Conservation (phyloP, 495 filamentous ascomycete genomes). For the Xylaria scruposa region DNA sequence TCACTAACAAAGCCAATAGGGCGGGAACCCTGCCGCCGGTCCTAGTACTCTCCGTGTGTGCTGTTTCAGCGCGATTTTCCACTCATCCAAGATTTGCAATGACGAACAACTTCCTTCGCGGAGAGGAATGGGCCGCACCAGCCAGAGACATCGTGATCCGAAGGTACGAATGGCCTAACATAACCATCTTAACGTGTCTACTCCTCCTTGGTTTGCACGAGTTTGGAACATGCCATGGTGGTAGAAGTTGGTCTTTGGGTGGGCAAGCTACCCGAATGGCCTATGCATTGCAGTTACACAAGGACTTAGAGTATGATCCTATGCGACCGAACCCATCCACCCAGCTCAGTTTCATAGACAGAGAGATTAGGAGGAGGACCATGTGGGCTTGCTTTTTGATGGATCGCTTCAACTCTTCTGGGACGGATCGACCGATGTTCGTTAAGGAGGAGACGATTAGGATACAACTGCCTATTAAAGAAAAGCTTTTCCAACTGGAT, state of each 20-base stretch:
- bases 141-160: slow-evolving; percentile 84
- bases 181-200: slow-evolving; percentile 90
- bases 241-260: slow-evolving; percentile 92
- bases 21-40: slow-evolving; percentile 75
- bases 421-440: slow-evolving; percentile 92
- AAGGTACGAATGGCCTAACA: slow-evolving; percentile 92
- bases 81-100: slow-evolving; percentile 85
- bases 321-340: slow-evolving; percentile 68
- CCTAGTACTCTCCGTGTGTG: slow-evolving; percentile 88
- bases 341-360: slow-evolving; percentile 86
- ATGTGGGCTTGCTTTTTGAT: slow-evolving; percentile 99
- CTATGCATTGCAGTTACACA: slow-evolving; percentile 91
- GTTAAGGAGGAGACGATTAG: slow-evolving; percentile 87
- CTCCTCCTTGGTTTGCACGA: slow-evolving; percentile 90
- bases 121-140: slow-evolving; percentile 85
- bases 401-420: slow-evolving; percentile 97
- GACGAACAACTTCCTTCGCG: slow-evolving; percentile 86
- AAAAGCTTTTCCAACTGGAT: slow-evolving; percentile 88
- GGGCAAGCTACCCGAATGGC: slow-evolving; percentile 97
- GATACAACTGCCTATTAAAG: slow-evolving; percentile 89
- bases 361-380: slow-evolving; percentile 87
- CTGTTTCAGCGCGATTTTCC: slow-evolving; percentile 93
- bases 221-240: slow-evolving; percentile 96
- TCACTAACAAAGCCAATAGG: slow-evolving; percentile 45
- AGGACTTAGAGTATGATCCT: slow-evolving; percentile 89